Percentiles rank a stretch among this genome's conserved stretches.
Conservation (phyloP, 371 early-diverging fungal genomes). For the Mucor plumbeus region DNA sequence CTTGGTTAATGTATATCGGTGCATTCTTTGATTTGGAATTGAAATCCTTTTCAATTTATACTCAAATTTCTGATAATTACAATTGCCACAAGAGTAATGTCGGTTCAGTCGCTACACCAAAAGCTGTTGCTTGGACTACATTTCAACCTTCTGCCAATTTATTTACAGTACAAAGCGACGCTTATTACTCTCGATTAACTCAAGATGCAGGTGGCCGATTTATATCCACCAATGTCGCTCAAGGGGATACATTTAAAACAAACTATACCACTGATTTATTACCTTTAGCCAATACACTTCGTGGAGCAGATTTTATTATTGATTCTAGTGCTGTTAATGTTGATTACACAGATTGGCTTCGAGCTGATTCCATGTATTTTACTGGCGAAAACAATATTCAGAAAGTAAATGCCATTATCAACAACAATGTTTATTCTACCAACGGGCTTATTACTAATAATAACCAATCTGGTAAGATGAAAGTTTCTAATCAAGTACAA, state of each 20-base stretch:
- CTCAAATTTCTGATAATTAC: slow-evolving; percentile 23
- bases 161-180: slow-evolving; percentile 15
- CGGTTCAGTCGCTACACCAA: neutral
- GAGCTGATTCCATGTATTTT: neutral
- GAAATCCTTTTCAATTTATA: slow-evolving; percentile 9
- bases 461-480: slow-evolving; percentile 14
- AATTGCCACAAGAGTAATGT: slow-evolving; percentile 31
- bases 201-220: slow-evolving; percentile 26
- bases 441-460: slow-evolving; percentile 17
- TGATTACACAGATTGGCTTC: slow-evolving; percentile 8
- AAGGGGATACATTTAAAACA: slow-evolving; percentile 2
- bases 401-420: slow-evolving; percentile 8
- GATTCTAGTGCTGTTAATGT: slow-evolving; percentile 16
- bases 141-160: neutral
- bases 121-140: slow-evolving; percentile 22
- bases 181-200: slow-evolving; percentile 24
- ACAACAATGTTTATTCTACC: slow-evolving; percentile 13
- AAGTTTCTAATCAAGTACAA: neutral
- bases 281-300: slow-evolving; percentile 9
- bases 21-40: slow-evolving; percentile 30
- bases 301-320: slow-evolving; percentile 14
- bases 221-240: neutral
- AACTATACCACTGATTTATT: neutral
- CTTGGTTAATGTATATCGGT: slow-evolving; percentile 32
- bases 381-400: neutral